Conservation (phyloP, 163 green algal genomes). For the Trebouxia gelatinosa region DNA sequence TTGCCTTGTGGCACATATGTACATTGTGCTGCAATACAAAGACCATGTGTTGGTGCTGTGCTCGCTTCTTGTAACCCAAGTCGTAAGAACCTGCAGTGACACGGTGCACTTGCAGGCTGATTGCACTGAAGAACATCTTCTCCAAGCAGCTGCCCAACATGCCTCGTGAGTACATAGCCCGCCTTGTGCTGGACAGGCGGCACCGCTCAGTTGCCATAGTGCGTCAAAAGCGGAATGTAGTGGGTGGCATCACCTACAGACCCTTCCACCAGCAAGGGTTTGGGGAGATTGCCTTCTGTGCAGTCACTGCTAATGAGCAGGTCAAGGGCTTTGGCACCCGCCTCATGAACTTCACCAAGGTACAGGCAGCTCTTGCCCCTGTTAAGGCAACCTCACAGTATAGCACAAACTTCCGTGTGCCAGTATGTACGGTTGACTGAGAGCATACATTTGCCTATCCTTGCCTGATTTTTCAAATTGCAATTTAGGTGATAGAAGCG, state of each 20-base stretch:
- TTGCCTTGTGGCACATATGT: no score
- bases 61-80: no score
- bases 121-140: constrained; percentile 96
- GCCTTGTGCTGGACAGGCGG: constrained; percentile 73
- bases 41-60: no score
- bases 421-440: no score
- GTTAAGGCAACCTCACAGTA: no score
- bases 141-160: constrained; percentile 98
- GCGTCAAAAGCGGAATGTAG: constrained; percentile 66
- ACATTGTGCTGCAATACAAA: no score
- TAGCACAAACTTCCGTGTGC: no score
- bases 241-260: constrained; percentile 97
- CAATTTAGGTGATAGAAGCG: no score
- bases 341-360: constrained; percentile 98
- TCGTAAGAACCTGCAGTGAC: background rate
- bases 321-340: constrained; percentile 94
- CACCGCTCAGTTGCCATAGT: constrained; percentile 68
- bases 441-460: no score
- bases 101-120: constrained; percentile 60
- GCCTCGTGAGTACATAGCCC: constrained; percentile 95
- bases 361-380: background rate
- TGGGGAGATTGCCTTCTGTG: constrained; percentile 98
- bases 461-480: no score
- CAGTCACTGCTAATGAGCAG: constrained; percentile 89
- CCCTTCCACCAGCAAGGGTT: constrained; percentile 80